phyloP scores from a whole-genome alignment of 2,329 filamentous ascomycete genomes.

The Xylariaceae sp. region DNA sequence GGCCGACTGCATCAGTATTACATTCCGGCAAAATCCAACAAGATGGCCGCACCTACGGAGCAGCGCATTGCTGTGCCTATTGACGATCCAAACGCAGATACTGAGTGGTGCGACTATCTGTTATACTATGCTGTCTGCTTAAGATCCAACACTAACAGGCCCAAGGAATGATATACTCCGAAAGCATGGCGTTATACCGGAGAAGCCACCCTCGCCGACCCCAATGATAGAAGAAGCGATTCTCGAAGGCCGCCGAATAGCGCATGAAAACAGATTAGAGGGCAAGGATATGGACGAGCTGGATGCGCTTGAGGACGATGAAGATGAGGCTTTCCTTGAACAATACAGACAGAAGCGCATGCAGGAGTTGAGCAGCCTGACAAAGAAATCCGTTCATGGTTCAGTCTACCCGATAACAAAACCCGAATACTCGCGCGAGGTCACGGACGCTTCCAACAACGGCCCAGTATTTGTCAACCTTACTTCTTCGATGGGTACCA shows the following conservation, averaged over 20 bases:
- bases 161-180: constrained; percentile 97
- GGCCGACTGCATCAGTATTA: too few species aligned
- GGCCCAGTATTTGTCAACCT: constrained; percentile 72
- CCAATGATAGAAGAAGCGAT: constrained; percentile 95
- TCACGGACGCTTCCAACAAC: constrained; percentile 82
- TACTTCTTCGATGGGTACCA: constrained; percentile 71
- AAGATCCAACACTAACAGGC: neutral
- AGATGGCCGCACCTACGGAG: constrained; percentile 59
- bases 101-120: constrained; percentile 70
- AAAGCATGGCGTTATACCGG: constrained; percentile 95
- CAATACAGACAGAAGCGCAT: constrained; percentile 84
- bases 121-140: neutral
- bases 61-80: constrained; percentile 76
- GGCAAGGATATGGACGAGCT: constrained; percentile 94
- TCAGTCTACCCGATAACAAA: constrained; percentile 92
- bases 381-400: constrained; percentile 76
- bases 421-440: constrained; percentile 84
- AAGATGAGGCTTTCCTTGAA: constrained; percentile 89
- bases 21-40: constrained; percentile 1
- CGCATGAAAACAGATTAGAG: constrained; percentile 88
- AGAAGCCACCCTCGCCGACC: constrained; percentile 92
- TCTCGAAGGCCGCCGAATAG: constrained; percentile 73
- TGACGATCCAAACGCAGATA: constrained; percentile 93
- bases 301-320: constrained; percentile 88
- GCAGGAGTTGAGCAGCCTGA: constrained; percentile 71